phyloP scores from a whole-genome alignment of 768 basidiomycete genomes.

The Termitomyces sp. region DNA sequence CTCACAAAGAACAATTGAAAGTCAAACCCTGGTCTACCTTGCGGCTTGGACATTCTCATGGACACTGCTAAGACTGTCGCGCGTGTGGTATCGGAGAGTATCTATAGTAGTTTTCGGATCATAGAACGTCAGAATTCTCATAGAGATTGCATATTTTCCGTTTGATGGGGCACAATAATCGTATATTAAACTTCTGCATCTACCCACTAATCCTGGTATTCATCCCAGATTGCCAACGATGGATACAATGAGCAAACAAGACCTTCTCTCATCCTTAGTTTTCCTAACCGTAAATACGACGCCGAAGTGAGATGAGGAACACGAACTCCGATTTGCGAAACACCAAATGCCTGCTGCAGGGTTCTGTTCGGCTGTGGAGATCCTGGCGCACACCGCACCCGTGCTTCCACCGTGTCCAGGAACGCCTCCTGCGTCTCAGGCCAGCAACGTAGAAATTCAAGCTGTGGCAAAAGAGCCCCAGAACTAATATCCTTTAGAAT shows the following conservation, averaged over 20 bases:
- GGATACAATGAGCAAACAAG: conserved; percentile 3
- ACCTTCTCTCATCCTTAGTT: not conserved
- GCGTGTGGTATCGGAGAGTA: too few species aligned
- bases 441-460: conserved; percentile 1
- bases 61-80: too few species aligned
- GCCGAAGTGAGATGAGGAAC: not conserved
- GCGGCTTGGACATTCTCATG: too few species aligned
- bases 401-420: conserved; percentile 4
- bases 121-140: too few species aligned
- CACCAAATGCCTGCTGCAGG: conserved; percentile 1
- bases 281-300: not conserved
- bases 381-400: not conserved
- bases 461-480: not conserved
- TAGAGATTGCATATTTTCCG: not conserved
- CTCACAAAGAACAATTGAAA: too few species aligned
- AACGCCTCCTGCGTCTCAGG: conserved; percentile 3
- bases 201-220: not conserved
- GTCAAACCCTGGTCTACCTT: too few species aligned
- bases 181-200: not conserved
- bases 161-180: not conserved
- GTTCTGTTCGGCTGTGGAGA: not conserved
- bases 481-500: not conserved
- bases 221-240: not conserved
- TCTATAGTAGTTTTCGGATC: too few species aligned
- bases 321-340: not conserved